A percentile compares a stretch with the other conserved stretches of the same genome.
phyloP scores from a whole-genome alignment of 495 filamentous ascomycete species.

The Pyrenula aspistea region DNA sequence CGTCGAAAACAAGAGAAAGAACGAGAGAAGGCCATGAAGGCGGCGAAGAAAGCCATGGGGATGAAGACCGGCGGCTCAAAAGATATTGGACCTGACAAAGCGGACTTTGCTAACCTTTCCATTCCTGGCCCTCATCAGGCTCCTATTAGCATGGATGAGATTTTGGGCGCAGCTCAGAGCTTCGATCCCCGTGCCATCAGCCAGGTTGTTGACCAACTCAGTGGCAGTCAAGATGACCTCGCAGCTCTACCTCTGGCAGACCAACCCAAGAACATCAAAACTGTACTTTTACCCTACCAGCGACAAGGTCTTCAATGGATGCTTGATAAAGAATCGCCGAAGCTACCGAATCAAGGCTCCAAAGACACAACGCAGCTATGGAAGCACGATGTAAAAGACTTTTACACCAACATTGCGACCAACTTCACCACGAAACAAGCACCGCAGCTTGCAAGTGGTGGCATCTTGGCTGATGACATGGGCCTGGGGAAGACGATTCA shows the following conservation, averaged over 20 bases:
- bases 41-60: constrained; percentile 34
- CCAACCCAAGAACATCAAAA: constrained; percentile 50
- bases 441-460: constrained; percentile 62
- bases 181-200: constrained; percentile 60
- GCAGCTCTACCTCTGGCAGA: constrained; percentile 61
- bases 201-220: constrained; percentile 56
- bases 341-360: constrained; percentile 47
- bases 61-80: constrained; percentile 13
- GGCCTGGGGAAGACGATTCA: constrained; percentile 88
- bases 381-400: constrained; percentile 38
- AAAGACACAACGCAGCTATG: constrained; percentile 68
- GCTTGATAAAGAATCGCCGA: constrained; percentile 59
- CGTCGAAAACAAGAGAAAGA: constrained; percentile 18
- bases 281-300: constrained; percentile 69
- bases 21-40: constrained; percentile 30
- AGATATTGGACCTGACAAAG: neutral
- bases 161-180: constrained; percentile 53
- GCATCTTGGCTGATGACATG: constrained; percentile 90
- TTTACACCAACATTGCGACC: constrained; percentile 67
- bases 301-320: constrained; percentile 79
- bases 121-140: constrained; percentile 11
- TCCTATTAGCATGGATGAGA: constrained; percentile 40
- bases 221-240: constrained; percentile 54
- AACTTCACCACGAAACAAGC: constrained; percentile 45
- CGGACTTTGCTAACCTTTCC: constrained; percentile 19